phyloP scores from a whole-genome alignment of 2,329 filamentous ascomycete species.

The Parascedosporium putredinis region DNA sequence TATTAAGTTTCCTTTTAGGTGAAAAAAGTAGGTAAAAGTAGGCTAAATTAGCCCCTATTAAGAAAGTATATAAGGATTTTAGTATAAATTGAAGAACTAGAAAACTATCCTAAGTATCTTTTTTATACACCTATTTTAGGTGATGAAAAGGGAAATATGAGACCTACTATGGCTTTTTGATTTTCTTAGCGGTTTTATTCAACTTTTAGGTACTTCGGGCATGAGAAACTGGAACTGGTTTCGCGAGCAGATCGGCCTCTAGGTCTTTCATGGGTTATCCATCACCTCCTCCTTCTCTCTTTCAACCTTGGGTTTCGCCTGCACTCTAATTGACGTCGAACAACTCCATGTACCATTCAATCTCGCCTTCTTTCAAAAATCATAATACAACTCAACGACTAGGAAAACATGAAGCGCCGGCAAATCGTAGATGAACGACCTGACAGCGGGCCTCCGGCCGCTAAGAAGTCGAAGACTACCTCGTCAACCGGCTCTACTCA shows the following conservation, averaged over 20 bases:
- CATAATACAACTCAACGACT: slow-evolving; percentile 16
- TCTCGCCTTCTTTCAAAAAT: neutral
- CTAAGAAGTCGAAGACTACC: slow-evolving; percentile 36
- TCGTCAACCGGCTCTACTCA: slow-evolving; percentile 3
- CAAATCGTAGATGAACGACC: slow-evolving; percentile 12
- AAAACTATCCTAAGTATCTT: too few species aligned
- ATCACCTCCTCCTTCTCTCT: too few species aligned
- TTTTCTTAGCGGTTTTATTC: too few species aligned
- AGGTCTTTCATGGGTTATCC: too few species aligned
- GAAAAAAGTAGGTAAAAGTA: neutral
- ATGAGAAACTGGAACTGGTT: too few species aligned
- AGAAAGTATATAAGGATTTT: too few species aligned
- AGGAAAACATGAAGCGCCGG: slow-evolving; percentile 24
- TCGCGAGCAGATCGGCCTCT: too few species aligned
- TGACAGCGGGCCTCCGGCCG: slow-evolving; percentile 26
- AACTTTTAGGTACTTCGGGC: too few species aligned
- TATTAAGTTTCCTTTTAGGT: neutral
- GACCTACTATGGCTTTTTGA: too few species aligned
- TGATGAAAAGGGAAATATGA: neutral
- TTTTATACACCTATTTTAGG: neutral
- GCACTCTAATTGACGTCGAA: neutral
- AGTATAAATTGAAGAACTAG: too few species aligned
- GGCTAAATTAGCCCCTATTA: too few species aligned
- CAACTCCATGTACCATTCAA: neutral
- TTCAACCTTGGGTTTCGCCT: neutral